Percentiles rank a stretch among this genome's conserved stretches.
Evolutionary conservation across 2,329 filamentous ascomycete genomes (phyloP).

Genomic region (Neopestalotiopsis sp.): DNA sequence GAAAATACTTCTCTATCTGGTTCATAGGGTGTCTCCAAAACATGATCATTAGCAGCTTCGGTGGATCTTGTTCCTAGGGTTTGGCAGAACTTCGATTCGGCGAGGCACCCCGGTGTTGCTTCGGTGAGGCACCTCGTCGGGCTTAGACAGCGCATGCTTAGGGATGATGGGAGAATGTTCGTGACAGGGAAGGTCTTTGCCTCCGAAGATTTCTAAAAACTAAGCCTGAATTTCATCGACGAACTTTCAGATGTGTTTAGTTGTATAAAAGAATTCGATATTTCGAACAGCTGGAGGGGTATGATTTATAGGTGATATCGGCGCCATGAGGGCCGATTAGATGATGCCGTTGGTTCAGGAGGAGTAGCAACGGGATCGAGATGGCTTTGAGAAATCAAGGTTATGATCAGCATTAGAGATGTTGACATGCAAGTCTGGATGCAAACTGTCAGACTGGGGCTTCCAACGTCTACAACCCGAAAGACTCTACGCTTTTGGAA

Average conservation of each 20-base stretch:
- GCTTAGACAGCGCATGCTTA: slow-evolving; percentile 1
- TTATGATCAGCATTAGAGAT: neutral
- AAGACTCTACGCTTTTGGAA: too few species aligned
- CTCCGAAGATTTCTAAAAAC: neutral
- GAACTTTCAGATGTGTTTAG: neutral
- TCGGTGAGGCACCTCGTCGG: neutral
- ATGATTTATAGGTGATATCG: slow-evolving; percentile 11
- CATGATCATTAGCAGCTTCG: neutral
- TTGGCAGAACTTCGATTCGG: neutral
- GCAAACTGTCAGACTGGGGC: too few species aligned
- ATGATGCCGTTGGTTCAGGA: neutral
- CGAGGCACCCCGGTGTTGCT: neutral
- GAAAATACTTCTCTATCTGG: neutral
- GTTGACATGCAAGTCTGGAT: neutral
- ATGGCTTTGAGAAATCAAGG: neutral
- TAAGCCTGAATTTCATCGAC: neutral
- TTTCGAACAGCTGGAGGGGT: neutral
- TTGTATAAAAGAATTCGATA: neutral
- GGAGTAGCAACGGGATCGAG: neutral
- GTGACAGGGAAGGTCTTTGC: neutral
- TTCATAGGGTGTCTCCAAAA: neutral
- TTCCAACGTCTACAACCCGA: too few species aligned
- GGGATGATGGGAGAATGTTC: neutral
- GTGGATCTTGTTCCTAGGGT: neutral
- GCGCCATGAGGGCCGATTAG: neutral